Evolutionary conservation across 805 yeast genomes (phyloP), one percentile per base, ranked within the genome.

Genomic region (Candida caryicola): DNA sequence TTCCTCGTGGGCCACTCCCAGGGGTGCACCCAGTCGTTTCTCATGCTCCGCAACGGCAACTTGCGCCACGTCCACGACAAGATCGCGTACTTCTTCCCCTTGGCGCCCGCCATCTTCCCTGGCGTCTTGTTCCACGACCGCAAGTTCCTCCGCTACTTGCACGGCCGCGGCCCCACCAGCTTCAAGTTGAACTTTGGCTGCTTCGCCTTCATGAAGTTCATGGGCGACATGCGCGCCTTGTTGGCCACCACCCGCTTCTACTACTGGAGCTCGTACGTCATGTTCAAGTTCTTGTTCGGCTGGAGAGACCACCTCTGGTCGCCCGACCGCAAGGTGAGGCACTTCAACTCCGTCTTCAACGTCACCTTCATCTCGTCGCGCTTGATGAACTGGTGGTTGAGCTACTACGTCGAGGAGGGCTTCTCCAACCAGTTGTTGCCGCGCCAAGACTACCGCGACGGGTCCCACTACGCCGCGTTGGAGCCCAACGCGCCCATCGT

Each of bases 91-190:
- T 86, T 87, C 52, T 69, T 86, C 19, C 86, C 91, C 0, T 62
- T 91, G 37, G 85, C 97, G 0, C 98, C 99, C 0, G 98, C 98
- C 0, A 81, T 89, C 2, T 93, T 78, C 55, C 95, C 95, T 0
- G 98, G 98, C 0, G 69, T 79, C 1, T 61, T 89, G 31, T 66
- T 91, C 19, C 76, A 84, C 48, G 76, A 75, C 17, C 75, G 82
- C 35, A 29, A 61, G 2, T 85, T 85, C 55, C 78, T 85, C 17
- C 71, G 68, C 47, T 77, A 82, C 45, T 78, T 85, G 60, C 74
- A 80, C n/a, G 53, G 52, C 31, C 62, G 81, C 39, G 73, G 79
- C 0, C 61, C 69, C 14, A 46, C 61, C 5, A 45, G 62, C 5
- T 79, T 59, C 50, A 70, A 75, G 17, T 50, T 69, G 31, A 66